Evolutionary conservation across 768 basidiomycete genomes (phyloP), one percentile per base, ranked within the genome.

Genomic region (Leccinum sublutescens): DNA sequence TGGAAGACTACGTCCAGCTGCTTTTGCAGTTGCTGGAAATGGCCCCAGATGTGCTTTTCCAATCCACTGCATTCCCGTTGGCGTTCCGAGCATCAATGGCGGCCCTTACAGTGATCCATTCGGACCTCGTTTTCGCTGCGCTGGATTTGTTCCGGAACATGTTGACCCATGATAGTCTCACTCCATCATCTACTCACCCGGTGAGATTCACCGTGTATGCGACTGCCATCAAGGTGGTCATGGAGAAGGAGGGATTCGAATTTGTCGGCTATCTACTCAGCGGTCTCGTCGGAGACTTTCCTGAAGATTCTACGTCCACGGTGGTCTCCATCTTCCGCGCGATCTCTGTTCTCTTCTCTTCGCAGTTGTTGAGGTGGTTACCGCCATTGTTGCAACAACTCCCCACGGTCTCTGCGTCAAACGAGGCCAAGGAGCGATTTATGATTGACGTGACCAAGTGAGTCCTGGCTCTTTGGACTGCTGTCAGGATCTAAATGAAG

Each of bases 1-100:
- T 99, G 67, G 96, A 98, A 72, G 97, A 99, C 70, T 98, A 95
- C 64, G 70, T 94, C 54, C 94, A 93, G 62, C 81, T 94, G 75
- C 75, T 93, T 14, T 73, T 87, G 55, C 85, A 86, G 62, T 77
- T 95, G 67, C 73, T 87, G 52, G 82, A 86, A 47, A 75, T 80
- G 62, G 78, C 82, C 0, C 93, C 96, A 5, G 85, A 89, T 54
- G 76, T 91, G 47, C 83, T 95, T 63, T 89, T 96, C 76, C 79
- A 85, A 60, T 91, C 92, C 2, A 77, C 88, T 6, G 80, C 84
- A 12, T 91, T 98, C 74, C 85, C 90, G 5, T 71, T 86, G 52
- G 88, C 89, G 10, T 90, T 97, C 76, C 83, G 84, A 36, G 85
- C 86, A 48, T 77, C 85, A 31, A 83, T 96, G 77, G 82, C 87